A percentile compares a stretch with the other conserved stretches of the same genome.
Conservation (phyloP, 2,329 filamentous ascomycete species). For the Pseudogymnoascus sp. region DNA sequence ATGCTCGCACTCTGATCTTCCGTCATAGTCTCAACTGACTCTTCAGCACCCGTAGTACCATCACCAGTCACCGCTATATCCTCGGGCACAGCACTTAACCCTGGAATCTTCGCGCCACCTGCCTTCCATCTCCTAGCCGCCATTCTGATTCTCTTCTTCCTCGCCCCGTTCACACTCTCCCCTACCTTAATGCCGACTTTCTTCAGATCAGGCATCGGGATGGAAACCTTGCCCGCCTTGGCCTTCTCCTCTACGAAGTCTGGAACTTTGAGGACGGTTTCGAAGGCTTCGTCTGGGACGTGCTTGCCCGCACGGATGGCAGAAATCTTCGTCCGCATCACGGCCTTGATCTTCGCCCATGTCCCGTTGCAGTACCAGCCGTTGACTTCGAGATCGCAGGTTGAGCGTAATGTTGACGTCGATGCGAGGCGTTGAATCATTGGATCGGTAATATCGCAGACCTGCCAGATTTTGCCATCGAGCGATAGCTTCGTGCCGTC, state of each 20-base stretch:
- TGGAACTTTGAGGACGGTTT: constrained; percentile 32
- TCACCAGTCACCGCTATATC: constrained; percentile 12
- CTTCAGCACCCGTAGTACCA: constrained; percentile 15
- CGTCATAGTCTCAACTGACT: constrained; percentile 26
- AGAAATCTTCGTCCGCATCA: constrained; percentile 81
- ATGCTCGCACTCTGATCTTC: constrained; percentile 18
- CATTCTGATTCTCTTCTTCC: constrained; percentile 11
- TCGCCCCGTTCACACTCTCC: constrained; percentile 12
- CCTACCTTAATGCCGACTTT: constrained; percentile 18
- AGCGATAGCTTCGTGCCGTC: constrained; percentile 65
- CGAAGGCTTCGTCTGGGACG: constrained; percentile 40
- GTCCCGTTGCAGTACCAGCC: constrained; percentile 82
- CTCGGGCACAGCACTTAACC: not conserved
- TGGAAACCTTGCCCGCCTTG: constrained; percentile 15
- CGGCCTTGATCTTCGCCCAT: constrained; percentile 72
- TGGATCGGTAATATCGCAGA: constrained; percentile 84
- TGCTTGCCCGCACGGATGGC: constrained; percentile 50
- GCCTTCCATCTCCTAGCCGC: constrained; percentile 2
- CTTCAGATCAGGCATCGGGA: constrained; percentile 22
- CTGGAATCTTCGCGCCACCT: not conserved
- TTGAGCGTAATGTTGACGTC: constrained; percentile 47
- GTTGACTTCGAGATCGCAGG: constrained; percentile 53
- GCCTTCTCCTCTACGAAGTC: constrained; percentile 21
- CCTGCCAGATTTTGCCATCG: constrained; percentile 88
- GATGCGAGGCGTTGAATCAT: constrained; percentile 58